Conservation (phyloP, 495 filamentous ascomycete species). For the Friedmanniomyces endolithicus region DNA sequence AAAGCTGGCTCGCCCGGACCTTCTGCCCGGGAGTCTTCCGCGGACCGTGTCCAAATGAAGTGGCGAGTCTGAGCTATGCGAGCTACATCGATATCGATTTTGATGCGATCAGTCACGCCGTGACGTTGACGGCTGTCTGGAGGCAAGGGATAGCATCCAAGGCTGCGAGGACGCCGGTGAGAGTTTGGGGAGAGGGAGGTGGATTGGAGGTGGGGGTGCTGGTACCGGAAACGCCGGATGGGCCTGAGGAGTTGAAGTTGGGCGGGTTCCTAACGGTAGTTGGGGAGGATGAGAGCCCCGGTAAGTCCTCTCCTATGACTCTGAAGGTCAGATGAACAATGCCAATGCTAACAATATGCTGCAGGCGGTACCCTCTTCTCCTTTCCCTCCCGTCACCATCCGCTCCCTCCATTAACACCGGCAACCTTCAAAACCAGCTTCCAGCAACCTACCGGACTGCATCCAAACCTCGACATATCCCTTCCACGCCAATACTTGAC, state of each 20-base stretch:
- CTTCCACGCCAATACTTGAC: slow-evolving; percentile 23
- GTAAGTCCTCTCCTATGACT: slow-evolving; percentile 35
- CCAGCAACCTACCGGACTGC: slow-evolving; percentile 63
- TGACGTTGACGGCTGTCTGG: slow-evolving; percentile 54
- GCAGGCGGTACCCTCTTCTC: slow-evolving; percentile 70
- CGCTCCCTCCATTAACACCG: slow-evolving; percentile 36
- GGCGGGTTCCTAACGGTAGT: slow-evolving; percentile 70
- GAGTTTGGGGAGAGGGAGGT: slow-evolving; percentile 40
- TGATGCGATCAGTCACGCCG: slow-evolving; percentile 53
- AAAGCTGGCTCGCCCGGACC: slow-evolving; percentile 43
- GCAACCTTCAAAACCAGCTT: slow-evolving; percentile 43
- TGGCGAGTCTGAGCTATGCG: slow-evolving; percentile 35
- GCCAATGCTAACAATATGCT: not conserved
- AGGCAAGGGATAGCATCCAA: slow-evolving; percentile 12
- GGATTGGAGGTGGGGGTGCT: slow-evolving; percentile 77
- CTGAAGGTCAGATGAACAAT: too few species aligned
- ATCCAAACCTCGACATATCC: slow-evolving; percentile 55
- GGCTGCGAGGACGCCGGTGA: slow-evolving; percentile 30
- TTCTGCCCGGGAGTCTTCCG: slow-evolving; percentile 36
- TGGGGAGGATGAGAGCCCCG: slow-evolving; percentile 56
- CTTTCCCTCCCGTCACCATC: slow-evolving; percentile 79
- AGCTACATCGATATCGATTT: slow-evolving; percentile 67
- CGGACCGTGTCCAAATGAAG: slow-evolving; percentile 30
- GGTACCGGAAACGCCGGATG: slow-evolving; percentile 48
- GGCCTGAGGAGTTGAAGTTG: slow-evolving; percentile 60